These are phyloP conservation scores for Arxiozyma slooffiae DNA, from an alignment of 1,139 yeast species.

Conservation along the genomic window DNA sequence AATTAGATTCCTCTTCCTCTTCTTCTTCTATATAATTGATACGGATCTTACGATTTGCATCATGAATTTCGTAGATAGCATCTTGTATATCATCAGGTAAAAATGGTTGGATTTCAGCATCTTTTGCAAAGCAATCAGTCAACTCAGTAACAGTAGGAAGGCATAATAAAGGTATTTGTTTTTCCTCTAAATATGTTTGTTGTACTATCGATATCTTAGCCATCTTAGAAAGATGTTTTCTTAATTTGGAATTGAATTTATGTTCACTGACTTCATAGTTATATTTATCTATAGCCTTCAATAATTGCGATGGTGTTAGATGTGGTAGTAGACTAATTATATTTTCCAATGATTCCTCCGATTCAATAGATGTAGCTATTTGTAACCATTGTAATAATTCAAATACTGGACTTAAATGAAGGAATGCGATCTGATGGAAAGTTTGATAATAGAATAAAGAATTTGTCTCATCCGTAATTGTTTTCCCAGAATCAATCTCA, in stretches of 20 bases:
- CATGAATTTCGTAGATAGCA: constrained; percentile 52
- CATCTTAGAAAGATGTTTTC: constrained; percentile 35
- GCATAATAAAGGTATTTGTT: constrained; percentile 30
- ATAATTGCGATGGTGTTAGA: constrained; percentile 60
- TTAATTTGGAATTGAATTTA: constrained; percentile 36
- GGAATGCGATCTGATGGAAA: constrained; percentile 49
- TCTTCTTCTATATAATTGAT: constrained; percentile 10
- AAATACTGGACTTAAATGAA: constrained; percentile 61
- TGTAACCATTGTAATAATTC: constrained; percentile 88
- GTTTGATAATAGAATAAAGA: constrained; percentile 46
- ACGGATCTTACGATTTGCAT: constrained; percentile 29
- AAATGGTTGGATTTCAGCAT: constrained; percentile 54
- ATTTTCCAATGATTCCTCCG: constrained; percentile 47
- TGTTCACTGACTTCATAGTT: constrained; percentile 76
- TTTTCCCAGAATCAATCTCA: constrained; percentile 10
- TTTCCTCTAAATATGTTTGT: constrained; percentile 20
- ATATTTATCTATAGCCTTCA: constrained; percentile 65
- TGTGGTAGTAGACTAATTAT: constrained; percentile 49
- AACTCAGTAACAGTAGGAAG: constrained; percentile 54
- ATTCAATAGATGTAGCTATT: constrained; percentile 55
- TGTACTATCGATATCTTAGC: constrained; percentile 12
- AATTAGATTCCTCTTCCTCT: constrained; percentile 5
- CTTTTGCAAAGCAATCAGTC: constrained; percentile 52
- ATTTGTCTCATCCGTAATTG: constrained; percentile 29
- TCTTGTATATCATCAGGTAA: constrained; percentile 53